These are phyloP conservation scores for Globisporangium nunn DNA, from an alignment of 352 stramenopile species.

Conservation along the genomic window DNA sequence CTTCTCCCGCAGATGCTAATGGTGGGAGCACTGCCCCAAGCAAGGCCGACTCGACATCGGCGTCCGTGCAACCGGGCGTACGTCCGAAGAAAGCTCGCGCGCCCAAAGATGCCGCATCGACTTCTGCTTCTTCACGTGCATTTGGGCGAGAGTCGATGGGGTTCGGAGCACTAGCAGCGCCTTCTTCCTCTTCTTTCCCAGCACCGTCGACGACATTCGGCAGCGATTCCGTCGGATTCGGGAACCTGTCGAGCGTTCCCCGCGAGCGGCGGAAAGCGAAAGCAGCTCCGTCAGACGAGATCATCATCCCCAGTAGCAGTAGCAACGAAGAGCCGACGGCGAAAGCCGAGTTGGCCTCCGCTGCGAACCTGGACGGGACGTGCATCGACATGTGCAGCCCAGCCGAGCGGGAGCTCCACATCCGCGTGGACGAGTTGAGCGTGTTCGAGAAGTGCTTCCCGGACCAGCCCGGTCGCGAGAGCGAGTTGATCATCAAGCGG, in stretches of 20 bases:
- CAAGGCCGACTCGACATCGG: background rate
- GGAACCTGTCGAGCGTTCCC: background rate
- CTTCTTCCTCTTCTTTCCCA: slow-evolving; percentile 2
- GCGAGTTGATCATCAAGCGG: slow-evolving; percentile 78
- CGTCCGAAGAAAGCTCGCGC: background rate
- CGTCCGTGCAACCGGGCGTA: background rate
- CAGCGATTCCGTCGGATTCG: background rate
- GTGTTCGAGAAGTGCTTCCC: slow-evolving; percentile 82
- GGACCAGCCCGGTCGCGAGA: slow-evolving; percentile 40
- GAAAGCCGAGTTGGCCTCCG: slow-evolving; percentile 55
- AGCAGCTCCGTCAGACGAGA: background rate
- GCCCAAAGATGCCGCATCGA: background rate
- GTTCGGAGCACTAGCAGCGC: background rate
- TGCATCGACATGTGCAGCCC: slow-evolving; percentile 84
- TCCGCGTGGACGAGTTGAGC: slow-evolving; percentile 81
- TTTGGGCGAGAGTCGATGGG: background rate
- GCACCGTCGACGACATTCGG: slow-evolving; percentile 25
- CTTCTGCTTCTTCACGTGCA: background rate
- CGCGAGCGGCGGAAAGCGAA: background rate
- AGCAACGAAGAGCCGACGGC: slow-evolving; percentile 19
- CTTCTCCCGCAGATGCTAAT: background rate
- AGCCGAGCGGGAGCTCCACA: slow-evolving; percentile 76
- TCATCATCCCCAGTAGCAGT: too few species aligned
- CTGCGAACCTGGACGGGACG: slow-evolving; percentile 60
- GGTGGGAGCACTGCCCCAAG: background rate